Evolutionary conservation across 192 early-diverging fungal genomes (phyloP).

Genomic region (Coemansia javaensis): DNA sequence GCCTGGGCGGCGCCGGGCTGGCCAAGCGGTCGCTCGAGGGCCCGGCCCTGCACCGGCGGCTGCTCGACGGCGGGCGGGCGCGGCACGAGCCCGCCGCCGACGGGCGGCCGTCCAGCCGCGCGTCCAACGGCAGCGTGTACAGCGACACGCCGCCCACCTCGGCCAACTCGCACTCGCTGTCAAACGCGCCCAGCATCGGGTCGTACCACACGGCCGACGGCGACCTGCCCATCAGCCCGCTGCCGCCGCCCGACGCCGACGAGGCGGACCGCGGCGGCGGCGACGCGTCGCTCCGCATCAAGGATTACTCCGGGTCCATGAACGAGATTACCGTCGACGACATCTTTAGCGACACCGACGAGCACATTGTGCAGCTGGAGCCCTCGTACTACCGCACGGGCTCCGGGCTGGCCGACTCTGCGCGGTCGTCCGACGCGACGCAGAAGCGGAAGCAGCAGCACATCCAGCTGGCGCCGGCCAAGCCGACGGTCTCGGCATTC

Average conservation of each 20-base stretch:
- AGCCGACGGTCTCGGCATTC: constrained; percentile 22
- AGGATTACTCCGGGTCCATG: constrained; percentile 24
- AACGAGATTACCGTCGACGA: constrained; percentile 35
- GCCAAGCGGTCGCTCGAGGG: constrained; percentile 15
- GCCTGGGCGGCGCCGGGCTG: constrained; percentile 22
- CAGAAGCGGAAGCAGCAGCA: background rate
- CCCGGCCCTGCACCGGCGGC: constrained; percentile 23
- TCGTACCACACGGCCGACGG: constrained; percentile 37
- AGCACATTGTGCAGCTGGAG: constrained; percentile 37
- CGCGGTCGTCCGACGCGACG: background rate
- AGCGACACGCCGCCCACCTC: constrained; percentile 13
- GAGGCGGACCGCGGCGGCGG: background rate
- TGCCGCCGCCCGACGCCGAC: background rate
- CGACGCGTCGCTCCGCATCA: constrained; percentile 34
- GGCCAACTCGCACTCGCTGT: constrained; percentile 18
- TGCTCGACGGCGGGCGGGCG: constrained; percentile 13
- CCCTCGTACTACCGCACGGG: constrained; percentile 38
- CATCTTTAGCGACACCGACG: constrained; percentile 47
- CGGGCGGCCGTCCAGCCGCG: constrained; percentile 10
- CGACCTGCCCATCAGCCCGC: constrained; percentile 9
- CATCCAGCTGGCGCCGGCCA: background rate
- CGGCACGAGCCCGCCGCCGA: constrained; percentile 1
- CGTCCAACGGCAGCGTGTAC: constrained; percentile 9
- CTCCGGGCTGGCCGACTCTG: constrained; percentile 23
- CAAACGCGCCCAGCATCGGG: constrained; percentile 16